Conservation (phyloP, 73 alveolate genomes). For the Tetrahymena thermophila region DNA sequence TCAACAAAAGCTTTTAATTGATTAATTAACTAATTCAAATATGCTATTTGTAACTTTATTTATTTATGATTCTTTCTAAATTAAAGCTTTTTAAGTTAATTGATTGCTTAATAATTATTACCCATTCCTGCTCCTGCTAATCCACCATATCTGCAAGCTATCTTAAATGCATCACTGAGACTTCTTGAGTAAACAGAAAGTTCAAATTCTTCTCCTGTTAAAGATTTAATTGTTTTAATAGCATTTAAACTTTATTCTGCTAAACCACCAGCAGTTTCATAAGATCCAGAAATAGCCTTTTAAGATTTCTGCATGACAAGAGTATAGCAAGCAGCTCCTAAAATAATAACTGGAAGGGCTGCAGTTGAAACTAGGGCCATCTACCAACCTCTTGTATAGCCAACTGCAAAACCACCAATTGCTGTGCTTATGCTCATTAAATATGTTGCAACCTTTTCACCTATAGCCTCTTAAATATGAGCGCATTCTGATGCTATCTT, state of each 20-base stretch:
- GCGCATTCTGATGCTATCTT: constrained; percentile 52
- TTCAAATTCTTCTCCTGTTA: constrained; percentile 48
- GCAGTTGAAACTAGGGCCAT: constrained; percentile 2
- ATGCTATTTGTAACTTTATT: not conserved
- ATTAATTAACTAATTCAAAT: too few species aligned
- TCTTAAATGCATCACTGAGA: not conserved
- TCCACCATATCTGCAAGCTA: constrained; percentile 11
- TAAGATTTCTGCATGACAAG: constrained; percentile 35
- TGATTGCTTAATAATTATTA: not conserved
- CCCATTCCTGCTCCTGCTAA: constrained; percentile 19
- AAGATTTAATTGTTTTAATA: constrained; percentile 66
- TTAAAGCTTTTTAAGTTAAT: not conserved
- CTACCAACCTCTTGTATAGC: constrained; percentile 14
- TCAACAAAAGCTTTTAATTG: not conserved
- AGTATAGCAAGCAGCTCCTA: constrained; percentile 25
- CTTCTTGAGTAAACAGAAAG: not conserved
- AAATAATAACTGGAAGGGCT: constrained; percentile 23
- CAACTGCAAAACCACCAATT: constrained; percentile 46
- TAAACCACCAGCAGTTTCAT: constrained; percentile 55
- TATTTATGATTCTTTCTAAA: not conserved
- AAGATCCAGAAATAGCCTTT: constrained; percentile 37
- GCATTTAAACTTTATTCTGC: constrained; percentile 81
- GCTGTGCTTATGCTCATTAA: constrained; percentile 56
- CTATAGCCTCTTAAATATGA: constrained; percentile 65
- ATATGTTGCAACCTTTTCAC: constrained; percentile 66